A percentile compares a stretch with the other conserved stretches of the same genome.
Conservation (phyloP, 352 stramenopile genomes). For the Globisporangium irregulare region DNA sequence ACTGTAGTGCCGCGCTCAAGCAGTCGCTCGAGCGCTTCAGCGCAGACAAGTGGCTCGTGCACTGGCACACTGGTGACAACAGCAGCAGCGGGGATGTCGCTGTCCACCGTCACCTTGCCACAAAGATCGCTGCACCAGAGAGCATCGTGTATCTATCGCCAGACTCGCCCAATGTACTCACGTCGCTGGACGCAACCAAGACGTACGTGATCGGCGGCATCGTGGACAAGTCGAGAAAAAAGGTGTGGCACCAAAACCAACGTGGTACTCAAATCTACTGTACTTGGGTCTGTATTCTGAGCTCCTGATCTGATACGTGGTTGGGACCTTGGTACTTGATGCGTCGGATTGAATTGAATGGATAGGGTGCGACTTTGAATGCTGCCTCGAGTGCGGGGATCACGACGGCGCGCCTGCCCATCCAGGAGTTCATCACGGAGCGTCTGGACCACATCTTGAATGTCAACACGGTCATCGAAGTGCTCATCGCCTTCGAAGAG, state of each 20-base stretch:
- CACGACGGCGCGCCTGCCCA: conserved; percentile 56
- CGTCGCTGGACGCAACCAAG: conserved; percentile 54
- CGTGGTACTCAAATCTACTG: neutral
- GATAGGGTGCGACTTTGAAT: conserved; percentile 49
- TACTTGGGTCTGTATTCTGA: neutral
- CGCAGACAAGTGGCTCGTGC: conserved; percentile 57
- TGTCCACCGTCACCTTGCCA: conserved; percentile 18
- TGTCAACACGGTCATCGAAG: conserved; percentile 74
- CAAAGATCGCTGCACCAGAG: conserved; percentile 30
- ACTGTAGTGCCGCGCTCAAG: conserved; percentile 46
- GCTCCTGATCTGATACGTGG: neutral
- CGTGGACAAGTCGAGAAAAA: conserved; percentile 76
- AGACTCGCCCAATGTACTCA: conserved; percentile 63
- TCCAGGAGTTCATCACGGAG: conserved; percentile 68
- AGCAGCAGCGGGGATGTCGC: neutral
- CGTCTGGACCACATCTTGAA: conserved; percentile 79
- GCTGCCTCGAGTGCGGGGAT: conserved; percentile 48
- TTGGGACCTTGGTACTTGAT: neutral
- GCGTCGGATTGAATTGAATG: neutral
- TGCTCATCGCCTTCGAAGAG: conserved; percentile 55
- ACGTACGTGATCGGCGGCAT: conserved; percentile 83
- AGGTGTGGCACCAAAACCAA: conserved; percentile 24
- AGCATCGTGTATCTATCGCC: conserved; percentile 78
- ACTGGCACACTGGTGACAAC: conserved; percentile 34
- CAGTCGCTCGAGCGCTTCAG: conserved; percentile 60